Percentiles rank a stretch among this genome's conserved stretches.
These are phyloP conservation scores for Pisolithus albus DNA, from an alignment of 768 basidiomycete genomes.

Conservation along the genomic window DNA sequence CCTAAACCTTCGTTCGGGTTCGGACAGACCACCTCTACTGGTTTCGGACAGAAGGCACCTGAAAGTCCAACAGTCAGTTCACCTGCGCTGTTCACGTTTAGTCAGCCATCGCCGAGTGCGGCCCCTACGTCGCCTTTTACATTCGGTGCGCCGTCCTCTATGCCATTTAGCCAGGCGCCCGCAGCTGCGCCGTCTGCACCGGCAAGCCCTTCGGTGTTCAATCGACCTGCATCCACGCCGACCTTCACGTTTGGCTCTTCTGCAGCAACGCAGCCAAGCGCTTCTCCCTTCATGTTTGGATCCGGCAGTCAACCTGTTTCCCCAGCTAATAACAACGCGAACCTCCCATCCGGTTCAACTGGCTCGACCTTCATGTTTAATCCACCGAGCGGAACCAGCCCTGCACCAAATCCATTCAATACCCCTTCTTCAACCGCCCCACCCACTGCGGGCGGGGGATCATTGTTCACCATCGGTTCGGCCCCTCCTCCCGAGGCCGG, in stretches of 20 bases:
- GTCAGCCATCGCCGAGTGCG: conserved; percentile 31
- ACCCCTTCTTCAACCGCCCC: conserved; percentile 24
- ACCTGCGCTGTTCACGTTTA: conserved; percentile 46
- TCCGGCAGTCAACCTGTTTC: conserved; percentile 50
- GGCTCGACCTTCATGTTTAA: conserved; percentile 35
- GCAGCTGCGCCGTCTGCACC: conserved; percentile 39
- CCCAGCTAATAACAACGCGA: conserved; percentile 39
- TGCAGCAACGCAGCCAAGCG: conserved; percentile 28
- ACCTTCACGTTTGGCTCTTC: conserved; percentile 43
- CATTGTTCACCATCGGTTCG: conserved; percentile 57
- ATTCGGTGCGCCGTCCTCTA: conserved; percentile 36
- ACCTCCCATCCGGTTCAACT: conserved; percentile 24
- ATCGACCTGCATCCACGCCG: conserved; percentile 29
- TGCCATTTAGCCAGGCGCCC: conserved; percentile 39
- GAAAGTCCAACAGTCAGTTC: conserved; percentile 35
- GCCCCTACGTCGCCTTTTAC: conserved; percentile 37
- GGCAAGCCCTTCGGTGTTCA: conserved; percentile 53
- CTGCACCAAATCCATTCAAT: conserved; percentile 43
- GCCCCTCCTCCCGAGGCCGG: conserved; percentile 38
- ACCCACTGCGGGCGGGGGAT: conserved; percentile 24
- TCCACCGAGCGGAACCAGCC: conserved; percentile 26
- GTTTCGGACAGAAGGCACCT: conserved; percentile 40
- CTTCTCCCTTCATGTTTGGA: conserved; percentile 44
- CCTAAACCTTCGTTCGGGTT: conserved; percentile 42
- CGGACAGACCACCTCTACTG: conserved; percentile 34